Conservation (phyloP, 176 grass and related monocot species). For the Ensete ventricosum region DNA sequence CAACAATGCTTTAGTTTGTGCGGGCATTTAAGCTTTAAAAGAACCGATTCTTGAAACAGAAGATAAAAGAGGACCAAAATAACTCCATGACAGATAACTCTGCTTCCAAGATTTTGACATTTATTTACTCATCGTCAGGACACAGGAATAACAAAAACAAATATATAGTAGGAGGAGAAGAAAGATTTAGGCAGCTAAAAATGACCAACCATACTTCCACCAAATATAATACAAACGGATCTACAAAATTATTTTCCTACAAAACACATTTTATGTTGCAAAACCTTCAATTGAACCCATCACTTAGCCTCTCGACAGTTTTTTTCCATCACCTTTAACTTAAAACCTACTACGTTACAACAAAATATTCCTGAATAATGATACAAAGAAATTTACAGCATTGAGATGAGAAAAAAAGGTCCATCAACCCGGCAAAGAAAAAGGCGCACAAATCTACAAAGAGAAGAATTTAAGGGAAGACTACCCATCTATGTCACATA, state of each 20-base stretch:
- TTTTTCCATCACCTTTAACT: no score
- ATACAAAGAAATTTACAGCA: no score
- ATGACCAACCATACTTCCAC: neutral
- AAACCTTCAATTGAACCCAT: conserved; percentile 23
- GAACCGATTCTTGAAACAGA: no score
- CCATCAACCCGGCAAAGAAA: neutral
- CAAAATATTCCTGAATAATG: no score
- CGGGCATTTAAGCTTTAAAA: no score
- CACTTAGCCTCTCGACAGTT: conserved; percentile 41
- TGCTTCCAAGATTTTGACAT: neutral
- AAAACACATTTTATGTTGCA: neutral
- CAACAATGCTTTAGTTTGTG: no score
- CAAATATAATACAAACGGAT: neutral
- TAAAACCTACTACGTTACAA: no score
- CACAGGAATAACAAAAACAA: neutral
- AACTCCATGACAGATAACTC: no score
- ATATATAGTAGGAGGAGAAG: neutral
- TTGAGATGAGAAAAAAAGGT: no score
- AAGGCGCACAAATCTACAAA: neutral
- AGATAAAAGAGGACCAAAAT: no score
- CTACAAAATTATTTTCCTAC: neutral
- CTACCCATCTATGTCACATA: neutral
- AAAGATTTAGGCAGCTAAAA: neutral
- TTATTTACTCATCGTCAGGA: neutral
- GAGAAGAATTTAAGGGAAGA: neutral